Evolutionary conservation across 1,284 basidiomycete species (phyloP), one percentile per base, ranked within the genome.

Genomic region (Kwoniella shivajii): DNA sequence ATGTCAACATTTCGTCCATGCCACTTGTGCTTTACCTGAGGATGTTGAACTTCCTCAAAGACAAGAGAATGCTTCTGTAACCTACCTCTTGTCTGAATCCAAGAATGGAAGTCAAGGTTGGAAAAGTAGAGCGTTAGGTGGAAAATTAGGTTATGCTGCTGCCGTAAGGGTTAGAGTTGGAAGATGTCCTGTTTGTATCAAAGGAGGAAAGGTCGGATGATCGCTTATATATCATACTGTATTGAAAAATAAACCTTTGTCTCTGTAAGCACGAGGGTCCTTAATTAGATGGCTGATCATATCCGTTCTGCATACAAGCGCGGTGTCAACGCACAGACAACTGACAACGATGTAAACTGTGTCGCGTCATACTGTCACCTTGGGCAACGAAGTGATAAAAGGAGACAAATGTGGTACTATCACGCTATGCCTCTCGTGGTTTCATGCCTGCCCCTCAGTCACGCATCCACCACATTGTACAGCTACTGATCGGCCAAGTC

Each of bases 1-100:
- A 10, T 95, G 92, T 75, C 85, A 88, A 29, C 92, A 95, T 68
- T 83, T 89, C 47, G 88, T 92, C 0, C 92, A 95, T 68, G 87
- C 88, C 0, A 78, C 80, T 10, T 93, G 91, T 53, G 72, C 72
- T 1, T 58, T 76, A 1, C 66, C 66, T 2, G 63, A 68, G 18
- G 71, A 74, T 45, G 54, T 71, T 10, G 73, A 75, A 30, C 58
- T 78, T 1, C 76, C 77, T 1, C 59, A 61, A 24, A 64, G 73
- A 22, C 69, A 67, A 7, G 77, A 76, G 26, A 68, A 66, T 47
- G 57, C 68, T 0, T 64, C 72, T 1, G 84, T 78, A 2, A 79
- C 79, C 18, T 74, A 79, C 26, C 78, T 83, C 27, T 65, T 83
- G 20, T 90, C 65, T 88, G 43, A 61, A 2, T 50, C 57, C 11